Evolutionary conservation across 768 basidiomycete species (phyloP).

Genomic region (Mycena olivaceomarginata): DNA sequence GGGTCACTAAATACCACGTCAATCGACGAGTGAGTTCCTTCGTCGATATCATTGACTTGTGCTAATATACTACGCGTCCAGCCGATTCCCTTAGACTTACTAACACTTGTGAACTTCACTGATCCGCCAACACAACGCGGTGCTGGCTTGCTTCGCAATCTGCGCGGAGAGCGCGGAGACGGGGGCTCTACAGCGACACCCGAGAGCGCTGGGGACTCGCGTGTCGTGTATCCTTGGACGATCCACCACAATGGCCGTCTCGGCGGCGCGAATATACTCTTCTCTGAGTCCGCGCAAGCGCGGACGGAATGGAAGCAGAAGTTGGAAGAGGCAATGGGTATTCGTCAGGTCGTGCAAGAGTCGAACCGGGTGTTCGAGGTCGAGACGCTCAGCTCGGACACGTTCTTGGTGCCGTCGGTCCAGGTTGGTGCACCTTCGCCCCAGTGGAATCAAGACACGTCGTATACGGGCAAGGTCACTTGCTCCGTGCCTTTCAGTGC

Average conservation of each 20-base stretch:
- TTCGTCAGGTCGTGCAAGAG: slow-evolving; percentile 92
- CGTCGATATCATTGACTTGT: slow-evolving; percentile 6
- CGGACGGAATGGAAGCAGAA: slow-evolving; percentile 94
- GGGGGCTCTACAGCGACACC: slow-evolving; percentile 42
- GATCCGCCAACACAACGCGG: slow-evolving; percentile 87
- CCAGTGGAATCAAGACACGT: slow-evolving; percentile 78
- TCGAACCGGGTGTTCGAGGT: slow-evolving; percentile 97
- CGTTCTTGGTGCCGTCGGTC: slow-evolving; percentile 87
- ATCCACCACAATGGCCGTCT: slow-evolving; percentile 92
- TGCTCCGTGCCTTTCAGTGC: slow-evolving; percentile 95
- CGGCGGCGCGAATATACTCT: slow-evolving; percentile 92
- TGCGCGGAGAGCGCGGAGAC: slow-evolving; percentile 64
- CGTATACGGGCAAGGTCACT: slow-evolving; percentile 91
- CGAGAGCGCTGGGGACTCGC: slow-evolving; percentile 72
- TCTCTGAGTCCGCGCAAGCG: slow-evolving; percentile 86
- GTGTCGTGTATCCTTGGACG: slow-evolving; percentile 90
- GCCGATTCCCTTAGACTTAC: slow-evolving; percentile 95
- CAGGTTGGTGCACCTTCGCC: slow-evolving; percentile 67
- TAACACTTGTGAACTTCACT: slow-evolving; percentile 90
- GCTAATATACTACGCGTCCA: slow-evolving; percentile 52
- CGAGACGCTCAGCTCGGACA: slow-evolving; percentile 91
- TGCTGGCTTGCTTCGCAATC: slow-evolving; percentile 81
- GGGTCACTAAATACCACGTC: slow-evolving; percentile 85
- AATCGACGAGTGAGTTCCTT: slow-evolving; percentile 80
- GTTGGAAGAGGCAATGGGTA: slow-evolving; percentile 89